Base-by-base conservation (phyloP, 2,329 filamentous ascomycete species). In the Ceratocystis harringtonii region DNA sequence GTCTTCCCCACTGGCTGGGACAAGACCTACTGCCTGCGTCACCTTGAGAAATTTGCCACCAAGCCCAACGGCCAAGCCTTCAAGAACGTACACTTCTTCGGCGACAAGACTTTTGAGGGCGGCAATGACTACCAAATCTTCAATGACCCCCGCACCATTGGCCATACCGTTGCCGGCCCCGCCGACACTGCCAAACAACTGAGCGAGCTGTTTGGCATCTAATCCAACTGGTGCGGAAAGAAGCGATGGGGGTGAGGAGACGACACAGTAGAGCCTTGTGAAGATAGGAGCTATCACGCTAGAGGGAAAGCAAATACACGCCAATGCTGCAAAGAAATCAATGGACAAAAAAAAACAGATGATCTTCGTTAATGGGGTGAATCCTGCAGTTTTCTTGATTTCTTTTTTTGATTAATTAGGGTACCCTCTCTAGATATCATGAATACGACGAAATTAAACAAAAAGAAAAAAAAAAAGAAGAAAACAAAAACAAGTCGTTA, bases 41-140 rank as follows among this genome's bases (percentile, higher is more conserved):
- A 96, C 76, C 80, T 97, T 68, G 90, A 94, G 78, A 82, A 82
- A 69, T 92, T 96, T 75, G 86, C 87, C 69, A 78, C 81, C 77
- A 80, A 82, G 74, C 79, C 82, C 50, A 86, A 84, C 72, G 86
- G 87, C 68, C 79, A 95, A 69, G 78, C 85, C 28, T 97, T 92
- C 80, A 89, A 84, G 70, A 92, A 84, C 57, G 88, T 97, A 71
- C 94, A 97, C 80, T 97, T 97, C 83, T 99, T 97, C 72, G 94
- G 94, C 70, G 94, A 99, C 81, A 99, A 97, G 86, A 89, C 89
- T 30, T 86, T 84, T 73, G 77, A 86, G 75, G 92, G 94, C 69
- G 94, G 94, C 68, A 99, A 97, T 75, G 94, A 99, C 77, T 92
- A 86, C 74, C 92, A 97, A 79, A 96, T 99, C 74, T 97, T 87